Evolutionary conservation across 2,329 filamentous ascomycete species (phyloP).

Genomic region (Xylariaceae sp.): DNA sequence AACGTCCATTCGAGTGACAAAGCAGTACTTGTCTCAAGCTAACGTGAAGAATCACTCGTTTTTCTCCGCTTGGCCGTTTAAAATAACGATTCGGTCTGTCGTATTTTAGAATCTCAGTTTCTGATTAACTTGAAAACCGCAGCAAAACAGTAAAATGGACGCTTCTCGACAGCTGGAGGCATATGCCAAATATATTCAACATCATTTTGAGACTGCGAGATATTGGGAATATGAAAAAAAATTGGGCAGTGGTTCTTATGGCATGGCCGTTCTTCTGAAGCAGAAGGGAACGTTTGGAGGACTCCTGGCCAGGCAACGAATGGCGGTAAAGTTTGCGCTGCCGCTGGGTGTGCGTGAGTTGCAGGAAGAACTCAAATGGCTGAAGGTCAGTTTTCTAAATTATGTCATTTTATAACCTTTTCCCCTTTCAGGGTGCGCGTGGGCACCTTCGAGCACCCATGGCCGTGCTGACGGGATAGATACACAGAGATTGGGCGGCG

Average conservation of each 20-base stretch:
- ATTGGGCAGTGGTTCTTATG: not conserved
- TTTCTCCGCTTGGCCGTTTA: not conserved
- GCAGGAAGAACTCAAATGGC: not conserved
- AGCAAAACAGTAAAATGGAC: not conserved
- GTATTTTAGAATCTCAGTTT: too few relatives aligned
- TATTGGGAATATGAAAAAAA: slow-evolving; percentile 18
- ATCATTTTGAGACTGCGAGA: not conserved
- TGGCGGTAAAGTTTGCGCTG: slow-evolving; percentile 8
- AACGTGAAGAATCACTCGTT: not conserved
- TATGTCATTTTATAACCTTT: too few relatives aligned
- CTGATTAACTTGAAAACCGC: too few relatives aligned
- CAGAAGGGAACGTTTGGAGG: not conserved
- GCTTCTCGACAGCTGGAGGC: too few relatives aligned
- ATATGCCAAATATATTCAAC: not conserved
- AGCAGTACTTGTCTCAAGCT: slow-evolving; percentile 4
- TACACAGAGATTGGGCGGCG: slow-evolving; percentile 3
- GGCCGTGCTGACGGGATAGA: not conserved
- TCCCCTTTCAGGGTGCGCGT: too few relatives aligned
- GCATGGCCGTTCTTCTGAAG: not conserved
- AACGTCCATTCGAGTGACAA: slow-evolving; percentile 2
- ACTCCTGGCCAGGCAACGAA: not conserved
- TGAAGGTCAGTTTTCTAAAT: slow-evolving; percentile 1
- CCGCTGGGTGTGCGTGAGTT: not conserved
- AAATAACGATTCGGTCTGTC: not conserved
- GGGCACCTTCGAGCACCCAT: not conserved